These are phyloP conservation scores for Clohesyomyces aquaticus DNA, from an alignment of 495 filamentous ascomycete species.

Conservation along the genomic window DNA sequence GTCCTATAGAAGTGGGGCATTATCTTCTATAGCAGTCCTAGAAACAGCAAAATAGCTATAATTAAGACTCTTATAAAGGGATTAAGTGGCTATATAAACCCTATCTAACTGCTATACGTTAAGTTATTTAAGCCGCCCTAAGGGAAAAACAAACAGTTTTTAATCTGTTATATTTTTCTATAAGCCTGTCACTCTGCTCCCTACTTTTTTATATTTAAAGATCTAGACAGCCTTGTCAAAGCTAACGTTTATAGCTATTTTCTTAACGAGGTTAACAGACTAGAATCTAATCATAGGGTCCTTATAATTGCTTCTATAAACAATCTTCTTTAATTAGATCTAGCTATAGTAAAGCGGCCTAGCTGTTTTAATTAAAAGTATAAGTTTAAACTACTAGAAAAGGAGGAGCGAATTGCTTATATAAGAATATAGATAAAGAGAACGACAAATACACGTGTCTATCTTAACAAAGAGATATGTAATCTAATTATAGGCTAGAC, in stretches of 20 bases:
- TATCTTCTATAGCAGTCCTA: not conserved
- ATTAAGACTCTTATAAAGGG: not conserved
- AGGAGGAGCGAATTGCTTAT: not conserved
- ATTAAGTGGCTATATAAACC: not conserved
- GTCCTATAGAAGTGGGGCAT: not conserved
- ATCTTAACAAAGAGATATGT: conserved; percentile 1
- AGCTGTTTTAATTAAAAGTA: conserved; percentile 1
- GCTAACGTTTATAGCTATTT: not conserved
- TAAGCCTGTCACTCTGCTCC: not conserved
- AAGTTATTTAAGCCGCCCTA: not conserved
- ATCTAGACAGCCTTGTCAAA: not conserved
- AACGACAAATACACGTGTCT: not conserved
- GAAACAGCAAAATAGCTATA: not conserved
- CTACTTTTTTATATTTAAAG: not conserved
- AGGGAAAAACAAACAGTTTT: not conserved
- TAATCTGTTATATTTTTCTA: not conserved
- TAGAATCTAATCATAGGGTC: not conserved
- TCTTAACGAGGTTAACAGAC: not conserved
- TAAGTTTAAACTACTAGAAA: not conserved
- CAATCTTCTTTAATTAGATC: not conserved
- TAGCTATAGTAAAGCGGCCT: not conserved
- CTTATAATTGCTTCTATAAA: not conserved
- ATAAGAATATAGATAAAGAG: not conserved
- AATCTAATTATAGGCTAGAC: not conserved
- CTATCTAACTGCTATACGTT: not conserved